A percentile compares a stretch with the other conserved stretches of the same genome.
phyloP scores from a whole-genome alignment of 2,329 filamentous ascomycete genomes.

The Clonostachys rosea region DNA sequence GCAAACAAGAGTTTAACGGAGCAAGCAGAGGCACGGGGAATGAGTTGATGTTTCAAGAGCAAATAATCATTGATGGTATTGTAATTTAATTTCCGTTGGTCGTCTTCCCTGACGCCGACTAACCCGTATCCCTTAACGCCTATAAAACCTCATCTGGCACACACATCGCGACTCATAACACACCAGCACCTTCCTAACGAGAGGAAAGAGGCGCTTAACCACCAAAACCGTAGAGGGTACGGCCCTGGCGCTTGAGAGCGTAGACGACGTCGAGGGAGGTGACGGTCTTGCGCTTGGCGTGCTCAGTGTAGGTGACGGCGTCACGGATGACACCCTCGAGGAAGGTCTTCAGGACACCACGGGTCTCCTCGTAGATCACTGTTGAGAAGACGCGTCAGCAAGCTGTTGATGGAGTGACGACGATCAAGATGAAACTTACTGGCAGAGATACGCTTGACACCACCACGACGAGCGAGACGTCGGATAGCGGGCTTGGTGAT shows the following conservation, averaged over 20 bases:
- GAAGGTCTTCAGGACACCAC: constrained; percentile 74
- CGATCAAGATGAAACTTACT: constrained; percentile 48
- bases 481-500: constrained; percentile 98
- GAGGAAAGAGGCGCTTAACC: constrained; percentile 49
- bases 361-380: constrained; percentile 77
- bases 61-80: no score
- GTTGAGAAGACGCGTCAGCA: constrained; percentile 5
- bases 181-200: neutral
- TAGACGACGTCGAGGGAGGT: constrained; percentile 66
- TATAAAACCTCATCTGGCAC: no score
- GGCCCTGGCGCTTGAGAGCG: constrained; percentile 64
- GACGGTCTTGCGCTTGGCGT: constrained; percentile 79
- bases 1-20: no score
- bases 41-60: no score
- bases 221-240: constrained; percentile 86
- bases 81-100: no score
- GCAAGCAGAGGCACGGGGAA: no score
- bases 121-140: no score
- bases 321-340: constrained; percentile 73
- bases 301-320: constrained; percentile 74
- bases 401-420: neutral
- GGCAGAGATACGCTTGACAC: constrained; percentile 99
- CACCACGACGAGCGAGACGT: constrained; percentile 97
- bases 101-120: no score
- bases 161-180: no score